Evolutionary conservation across 441 rosid genomes (phyloP), one percentile per base, ranked within the genome.

Genomic region (Aquilaria agallochum): DNA sequence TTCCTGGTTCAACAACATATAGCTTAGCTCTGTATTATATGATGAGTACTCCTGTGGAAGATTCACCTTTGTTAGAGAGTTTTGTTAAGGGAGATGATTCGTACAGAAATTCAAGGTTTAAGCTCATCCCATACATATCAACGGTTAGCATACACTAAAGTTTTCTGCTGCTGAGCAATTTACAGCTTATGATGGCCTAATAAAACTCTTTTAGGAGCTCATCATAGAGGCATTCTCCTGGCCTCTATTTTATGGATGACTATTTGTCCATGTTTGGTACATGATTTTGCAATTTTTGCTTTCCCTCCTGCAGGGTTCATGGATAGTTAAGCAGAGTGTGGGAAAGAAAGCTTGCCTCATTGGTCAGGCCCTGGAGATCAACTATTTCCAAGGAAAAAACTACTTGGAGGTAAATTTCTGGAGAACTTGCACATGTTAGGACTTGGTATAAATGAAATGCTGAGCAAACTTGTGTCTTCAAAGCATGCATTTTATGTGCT

Each of bases 311-410:
- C 81, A 93, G 98, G 98, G 98, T 51, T 90, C 98, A 5, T 93
- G 98, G 98, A 87, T 90, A 76, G 98, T 94, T 48, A 94, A 89
- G 79, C 97, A 90, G 72, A 94, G 98, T 69, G 97, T 94, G 6
- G 98, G 98, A 63, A 94, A 90, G 78, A 94, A 90, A 79, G 96
- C 97, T 42, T 94, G 98, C 78, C 79, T 90, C 70, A 69, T 89
- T 71, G 98, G 97, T 65, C 98, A 94, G 73, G 98, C 98, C 10
- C 87, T 93, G 65, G 93, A 85, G 72, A 84, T 90, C 59, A 90
- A 87, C 70, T 94, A 94, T 82, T 88, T 90, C 70, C 88, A 45
- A n/a, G 98, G 97, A 72, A 81, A 78, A 64, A 94, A 94, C 87
- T 94, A 88, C 75, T 71, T 94, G 47, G 98, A 94, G 98, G 98